These are phyloP conservation scores for Fusarium bulbicola DNA, from an alignment of 2,329 filamentous ascomycete genomes.

Conservation along the genomic window DNA sequence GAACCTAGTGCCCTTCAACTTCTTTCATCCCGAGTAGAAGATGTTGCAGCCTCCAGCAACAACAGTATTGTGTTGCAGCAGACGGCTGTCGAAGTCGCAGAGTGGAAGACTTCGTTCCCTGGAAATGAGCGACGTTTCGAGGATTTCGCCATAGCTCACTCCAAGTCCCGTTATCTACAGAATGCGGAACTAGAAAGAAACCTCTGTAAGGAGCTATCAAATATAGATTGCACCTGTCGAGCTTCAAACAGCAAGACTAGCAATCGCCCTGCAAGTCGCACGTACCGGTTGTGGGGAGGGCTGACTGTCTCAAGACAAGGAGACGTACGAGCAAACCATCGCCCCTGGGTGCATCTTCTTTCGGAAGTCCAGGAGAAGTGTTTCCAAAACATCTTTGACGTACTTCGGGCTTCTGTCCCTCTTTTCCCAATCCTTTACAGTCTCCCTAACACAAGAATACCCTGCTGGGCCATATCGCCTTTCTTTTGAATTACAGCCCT, in stretches of 20 bases:
- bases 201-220: accelerated
- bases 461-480: accelerated
- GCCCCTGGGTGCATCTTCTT: background rate
- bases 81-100: accelerated
- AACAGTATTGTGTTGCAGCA: accelerated
- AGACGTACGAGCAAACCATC: background rate
- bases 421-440: accelerated
- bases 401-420: accelerated
- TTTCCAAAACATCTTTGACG: accelerated
- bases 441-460: accelerated
- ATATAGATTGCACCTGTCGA: accelerated
- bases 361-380: accelerated
- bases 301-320: background rate
- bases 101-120: no score
- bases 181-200: accelerated
- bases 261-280: accelerated
- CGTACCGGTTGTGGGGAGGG: accelerated
- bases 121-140: no score
- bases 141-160: no score
- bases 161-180: accelerated
- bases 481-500: accelerated
- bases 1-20: accelerated
- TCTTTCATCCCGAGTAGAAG: accelerated
- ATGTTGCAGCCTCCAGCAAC: accelerated
- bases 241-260: accelerated